These are phyloP conservation scores for Tolypocladium capitatum DNA, from an alignment of 2,329 filamentous ascomycete species.

Conservation along the genomic window DNA sequence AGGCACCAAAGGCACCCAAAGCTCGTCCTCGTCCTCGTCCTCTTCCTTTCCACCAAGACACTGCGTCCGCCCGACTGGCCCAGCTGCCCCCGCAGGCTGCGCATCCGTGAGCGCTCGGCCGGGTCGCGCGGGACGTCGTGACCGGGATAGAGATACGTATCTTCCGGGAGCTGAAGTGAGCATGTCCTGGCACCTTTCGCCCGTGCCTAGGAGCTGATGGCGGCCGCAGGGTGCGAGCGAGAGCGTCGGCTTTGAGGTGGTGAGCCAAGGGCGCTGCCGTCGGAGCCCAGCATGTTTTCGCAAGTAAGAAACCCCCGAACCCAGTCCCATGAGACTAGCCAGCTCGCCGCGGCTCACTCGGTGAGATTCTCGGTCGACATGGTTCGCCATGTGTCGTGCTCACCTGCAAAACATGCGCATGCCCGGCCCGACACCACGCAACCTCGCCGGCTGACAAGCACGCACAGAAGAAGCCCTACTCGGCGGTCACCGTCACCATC, in stretches of 20 bases:
- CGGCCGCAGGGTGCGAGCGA: neutral
- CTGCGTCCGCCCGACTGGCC: neutral
- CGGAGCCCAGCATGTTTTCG: neutral
- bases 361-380: neutral
- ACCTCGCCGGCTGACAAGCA: neutral
- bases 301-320: neutral
- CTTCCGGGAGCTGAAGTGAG: neutral
- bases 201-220: neutral
- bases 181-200: neutral
- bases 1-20: neutral
- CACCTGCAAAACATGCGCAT: neutral
- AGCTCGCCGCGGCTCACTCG: neutral
- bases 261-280: neutral
- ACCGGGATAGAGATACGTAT: neutral
- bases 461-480: slow-evolving; percentile 59
- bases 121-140: neutral
- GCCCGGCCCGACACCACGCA: neutral
- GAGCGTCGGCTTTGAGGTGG: neutral
- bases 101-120: neutral
- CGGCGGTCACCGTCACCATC: slow-evolving; percentile 83
- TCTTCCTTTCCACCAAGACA: neutral
- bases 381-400: no score
- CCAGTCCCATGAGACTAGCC: neutral
- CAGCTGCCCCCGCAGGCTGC: neutral
- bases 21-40: neutral